Conservation (phyloP, 306 rosid genomes). For the Argentina anserina region DNA sequence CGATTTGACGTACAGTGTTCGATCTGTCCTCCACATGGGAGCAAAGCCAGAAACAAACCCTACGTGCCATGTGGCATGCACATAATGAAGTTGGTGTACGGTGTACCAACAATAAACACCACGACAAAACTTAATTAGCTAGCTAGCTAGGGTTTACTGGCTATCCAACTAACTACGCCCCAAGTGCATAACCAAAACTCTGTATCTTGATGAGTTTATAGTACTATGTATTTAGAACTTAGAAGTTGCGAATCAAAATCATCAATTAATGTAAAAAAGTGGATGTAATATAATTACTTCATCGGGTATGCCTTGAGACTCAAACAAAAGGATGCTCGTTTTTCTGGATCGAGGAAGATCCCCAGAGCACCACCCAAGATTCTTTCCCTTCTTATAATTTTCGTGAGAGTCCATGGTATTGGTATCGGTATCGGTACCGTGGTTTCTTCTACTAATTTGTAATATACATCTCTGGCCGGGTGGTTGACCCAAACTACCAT, state of each 20-base stretch:
- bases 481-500: conserved; percentile 25
- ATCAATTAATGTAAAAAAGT: neutral
- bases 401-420: conserved; percentile 9
- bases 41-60: conserved; percentile 9
- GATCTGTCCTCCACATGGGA: conserved; percentile 16
- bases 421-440: neutral
- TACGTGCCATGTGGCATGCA: conserved; percentile 22
- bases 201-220: neutral
- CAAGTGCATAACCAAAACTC: neutral
- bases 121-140: neutral
- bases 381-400: conserved; percentile 13
- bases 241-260: neutral
- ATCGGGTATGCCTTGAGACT: conserved; percentile 3
- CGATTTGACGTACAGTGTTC: conserved; percentile 8
- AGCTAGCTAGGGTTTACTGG: conserved; percentile 8
- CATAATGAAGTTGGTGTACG: conserved; percentile 18
- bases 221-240: neutral
- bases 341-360: conserved; percentile 9
- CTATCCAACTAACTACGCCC: conserved; percentile 8
- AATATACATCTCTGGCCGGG: conserved; percentile 9
- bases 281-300: neutral
- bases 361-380: conserved; percentile 34
- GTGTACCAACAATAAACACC: conserved; percentile 3
- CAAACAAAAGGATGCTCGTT: conserved; percentile 30
- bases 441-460: conserved; percentile 6